These are phyloP conservation scores for Chytridium lagenaria DNA, from an alignment of 371 early-diverging fungal genomes.

Conservation along the genomic window DNA sequence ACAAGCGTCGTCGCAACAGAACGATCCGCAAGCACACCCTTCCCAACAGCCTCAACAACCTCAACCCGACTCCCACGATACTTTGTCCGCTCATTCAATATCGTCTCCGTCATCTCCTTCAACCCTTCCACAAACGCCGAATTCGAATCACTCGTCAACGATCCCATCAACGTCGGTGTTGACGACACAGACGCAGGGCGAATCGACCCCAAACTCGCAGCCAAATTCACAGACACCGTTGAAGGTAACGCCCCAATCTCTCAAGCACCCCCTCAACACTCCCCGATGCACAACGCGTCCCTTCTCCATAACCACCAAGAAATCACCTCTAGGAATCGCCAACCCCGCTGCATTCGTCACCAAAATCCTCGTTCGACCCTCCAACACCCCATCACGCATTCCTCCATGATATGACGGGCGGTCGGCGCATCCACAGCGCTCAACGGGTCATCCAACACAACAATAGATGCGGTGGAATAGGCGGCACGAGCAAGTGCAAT, in stretches of 20 bases:
- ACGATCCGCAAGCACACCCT: not conserved
- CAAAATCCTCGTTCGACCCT: constrained; percentile 33
- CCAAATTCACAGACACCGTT: too few relatives aligned
- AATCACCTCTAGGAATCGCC: constrained; percentile 68
- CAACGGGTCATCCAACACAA: constrained; percentile 23
- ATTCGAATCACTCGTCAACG: too few relatives aligned
- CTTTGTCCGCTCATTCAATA: constrained; percentile 16
- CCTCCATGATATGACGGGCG: constrained; percentile 72
- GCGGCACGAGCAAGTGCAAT: constrained; percentile 59
- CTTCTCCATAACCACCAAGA: constrained; percentile 73
- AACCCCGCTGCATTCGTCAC: constrained; percentile 44
- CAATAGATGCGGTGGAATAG: constrained; percentile 34
- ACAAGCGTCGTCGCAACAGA: constrained; percentile 30
- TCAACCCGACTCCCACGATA: too few relatives aligned
- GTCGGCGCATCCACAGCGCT: constrained; percentile 87
- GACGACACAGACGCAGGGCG: too few relatives aligned
- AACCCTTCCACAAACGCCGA: constrained; percentile 14
- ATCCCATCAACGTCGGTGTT: too few relatives aligned
- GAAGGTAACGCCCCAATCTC: too few relatives aligned
- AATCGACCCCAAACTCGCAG: too few relatives aligned
- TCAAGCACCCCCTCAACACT: constrained; percentile 2
- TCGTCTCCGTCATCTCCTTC: constrained; percentile 7
- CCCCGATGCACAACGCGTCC: constrained; percentile 71
- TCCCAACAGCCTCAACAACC: not conserved
- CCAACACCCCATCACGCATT: constrained; percentile 53